Evolutionary conservation across 2,329 filamentous ascomycete genomes (phyloP).

Genomic region (Phaeomoniella chlamydospora): DNA sequence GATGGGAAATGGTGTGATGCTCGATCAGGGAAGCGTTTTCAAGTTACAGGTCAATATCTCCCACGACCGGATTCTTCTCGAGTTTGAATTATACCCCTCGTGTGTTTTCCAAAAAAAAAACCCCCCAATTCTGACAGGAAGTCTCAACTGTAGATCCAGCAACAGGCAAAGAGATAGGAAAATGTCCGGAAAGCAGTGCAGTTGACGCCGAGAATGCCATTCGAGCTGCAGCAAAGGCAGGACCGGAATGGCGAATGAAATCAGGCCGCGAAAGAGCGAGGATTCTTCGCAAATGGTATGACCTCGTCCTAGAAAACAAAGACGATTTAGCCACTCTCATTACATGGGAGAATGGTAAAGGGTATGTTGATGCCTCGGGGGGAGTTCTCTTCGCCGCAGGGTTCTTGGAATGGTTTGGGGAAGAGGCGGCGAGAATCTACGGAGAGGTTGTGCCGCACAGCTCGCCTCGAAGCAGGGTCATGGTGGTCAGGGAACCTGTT

Average conservation of each 20-base stretch:
- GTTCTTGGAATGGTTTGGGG: slow-evolving; percentile 38
- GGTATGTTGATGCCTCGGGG: slow-evolving; percentile 32
- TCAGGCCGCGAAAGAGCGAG: slow-evolving; percentile 46
- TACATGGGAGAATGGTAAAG: slow-evolving; percentile 48
- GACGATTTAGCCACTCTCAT: slow-evolving; percentile 42
- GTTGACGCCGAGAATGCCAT: slow-evolving; percentile 72
- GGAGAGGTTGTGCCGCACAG: slow-evolving; percentile 45
- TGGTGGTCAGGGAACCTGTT: slow-evolving; percentile 69
- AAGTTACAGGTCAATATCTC: too few species aligned
- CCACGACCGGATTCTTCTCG: too few species aligned
- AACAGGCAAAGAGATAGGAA: slow-evolving; percentile 66
- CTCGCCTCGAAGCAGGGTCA: slow-evolving; percentile 57
- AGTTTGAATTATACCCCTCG: too few species aligned
- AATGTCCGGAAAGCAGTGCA: slow-evolving; percentile 63
- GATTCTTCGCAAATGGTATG: slow-evolving; percentile 53
- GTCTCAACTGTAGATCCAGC: too few species aligned
- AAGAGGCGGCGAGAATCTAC: slow-evolving; percentile 32
- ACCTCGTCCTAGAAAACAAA: slow-evolving; percentile 49
- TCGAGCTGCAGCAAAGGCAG: slow-evolving; percentile 59
- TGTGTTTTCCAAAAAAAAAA: too few species aligned
- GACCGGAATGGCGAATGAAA: slow-evolving; percentile 44
- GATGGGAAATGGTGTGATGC: slow-evolving; percentile 55
- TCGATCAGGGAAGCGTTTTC: slow-evolving; percentile 79
- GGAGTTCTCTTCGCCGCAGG: slow-evolving; percentile 32
- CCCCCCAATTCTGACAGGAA: too few species aligned